These are phyloP conservation scores for Phyllosticta citribraziliensis DNA, from an alignment of 2,329 filamentous ascomycete species.

Conservation along the genomic window DNA sequence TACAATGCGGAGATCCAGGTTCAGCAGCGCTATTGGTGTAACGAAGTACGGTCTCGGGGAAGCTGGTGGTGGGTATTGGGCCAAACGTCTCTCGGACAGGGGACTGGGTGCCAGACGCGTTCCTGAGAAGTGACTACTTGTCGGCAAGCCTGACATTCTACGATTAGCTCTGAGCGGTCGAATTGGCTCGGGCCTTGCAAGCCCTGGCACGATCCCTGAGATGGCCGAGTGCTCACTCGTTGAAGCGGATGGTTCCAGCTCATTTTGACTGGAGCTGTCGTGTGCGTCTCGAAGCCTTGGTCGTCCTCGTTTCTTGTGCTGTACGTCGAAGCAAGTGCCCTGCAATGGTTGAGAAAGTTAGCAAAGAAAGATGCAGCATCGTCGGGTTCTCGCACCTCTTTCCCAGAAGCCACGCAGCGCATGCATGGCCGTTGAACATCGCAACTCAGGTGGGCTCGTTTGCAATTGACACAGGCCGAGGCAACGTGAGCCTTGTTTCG, in stretches of 20 bases:
- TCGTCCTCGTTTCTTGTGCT: slow-evolving; percentile 75
- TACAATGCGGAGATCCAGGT: slow-evolving; percentile 38
- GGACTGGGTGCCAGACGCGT: slow-evolving; percentile 3
- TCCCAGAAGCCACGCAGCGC: slow-evolving; percentile 66
- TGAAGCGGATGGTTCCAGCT: slow-evolving; percentile 21
- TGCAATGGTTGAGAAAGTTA: slow-evolving; percentile 25
- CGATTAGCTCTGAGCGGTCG: slow-evolving; percentile 6
- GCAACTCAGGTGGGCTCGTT: slow-evolving; percentile 65
- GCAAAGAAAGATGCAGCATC: not conserved
- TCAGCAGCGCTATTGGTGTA: slow-evolving; percentile 30
- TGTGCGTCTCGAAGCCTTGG: slow-evolving; percentile 67
- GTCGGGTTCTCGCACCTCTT: slow-evolving; percentile 38
- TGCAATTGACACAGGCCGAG: slow-evolving; percentile 77
- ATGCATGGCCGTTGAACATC: slow-evolving; percentile 66
- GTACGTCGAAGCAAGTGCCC: slow-evolving; percentile 71
- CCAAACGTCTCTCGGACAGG: not conserved
- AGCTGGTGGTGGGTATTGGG: not conserved
- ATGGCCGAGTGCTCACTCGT: slow-evolving; percentile 17
- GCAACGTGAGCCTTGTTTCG: slow-evolving; percentile 69
- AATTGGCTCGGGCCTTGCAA: slow-evolving; percentile 9
- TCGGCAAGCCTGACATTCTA: slow-evolving; percentile 1
- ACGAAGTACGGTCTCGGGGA: not conserved
- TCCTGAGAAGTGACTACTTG: slow-evolving; percentile 11
- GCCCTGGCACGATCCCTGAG: slow-evolving; percentile 18
- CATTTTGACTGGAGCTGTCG: slow-evolving; percentile 20